A percentile compares a stretch with the other conserved stretches of the same genome.
Evolutionary conservation across 2,329 filamentous ascomycete species (phyloP).

Genomic region (Aspergillus floridensis): DNA sequence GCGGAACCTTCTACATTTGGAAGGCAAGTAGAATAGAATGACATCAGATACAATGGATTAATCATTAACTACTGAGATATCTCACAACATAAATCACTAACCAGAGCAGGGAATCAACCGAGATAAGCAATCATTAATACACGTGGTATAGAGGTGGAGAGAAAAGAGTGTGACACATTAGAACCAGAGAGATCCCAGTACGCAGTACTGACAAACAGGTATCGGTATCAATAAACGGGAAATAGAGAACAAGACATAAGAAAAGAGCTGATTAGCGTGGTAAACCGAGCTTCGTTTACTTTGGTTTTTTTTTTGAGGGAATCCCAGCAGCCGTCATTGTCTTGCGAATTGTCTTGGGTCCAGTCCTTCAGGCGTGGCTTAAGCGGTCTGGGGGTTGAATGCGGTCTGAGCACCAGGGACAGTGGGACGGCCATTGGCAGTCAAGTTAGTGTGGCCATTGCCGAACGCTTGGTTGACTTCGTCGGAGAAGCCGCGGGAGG

Average conservation of each 20-base stretch:
- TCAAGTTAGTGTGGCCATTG: conserved; percentile 5
- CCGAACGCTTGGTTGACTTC: conserved; percentile 34
- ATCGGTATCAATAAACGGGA: not conserved
- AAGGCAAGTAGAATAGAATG: not conserved
- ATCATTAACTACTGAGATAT: conserved; percentile 5
- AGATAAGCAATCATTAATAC: not conserved
- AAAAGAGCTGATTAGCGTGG: not conserved
- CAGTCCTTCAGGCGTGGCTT: not conserved
- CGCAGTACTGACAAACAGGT: not conserved
- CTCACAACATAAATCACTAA: not conserved
- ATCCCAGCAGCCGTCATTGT: not conserved
- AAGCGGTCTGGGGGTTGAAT: conserved; percentile 26
- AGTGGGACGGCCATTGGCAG: conserved; percentile 2
- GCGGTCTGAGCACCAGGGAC: conserved; percentile 17
- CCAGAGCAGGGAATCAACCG: not conserved
- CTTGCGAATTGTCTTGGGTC: not conserved
- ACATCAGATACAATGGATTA: conserved; percentile 1
- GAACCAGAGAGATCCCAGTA: not conserved
- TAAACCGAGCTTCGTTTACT: not conserved
- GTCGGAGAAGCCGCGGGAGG: conserved; percentile 31
- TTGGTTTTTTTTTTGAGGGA: not conserved
- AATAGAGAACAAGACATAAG: not conserved
- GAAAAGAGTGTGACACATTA: not conserved
- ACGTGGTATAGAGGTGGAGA: not conserved
- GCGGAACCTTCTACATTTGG: no score